phyloP scores from a whole-genome alignment of 2,329 filamentous ascomycete species.

The Trichophyton mentagrophytes region DNA sequence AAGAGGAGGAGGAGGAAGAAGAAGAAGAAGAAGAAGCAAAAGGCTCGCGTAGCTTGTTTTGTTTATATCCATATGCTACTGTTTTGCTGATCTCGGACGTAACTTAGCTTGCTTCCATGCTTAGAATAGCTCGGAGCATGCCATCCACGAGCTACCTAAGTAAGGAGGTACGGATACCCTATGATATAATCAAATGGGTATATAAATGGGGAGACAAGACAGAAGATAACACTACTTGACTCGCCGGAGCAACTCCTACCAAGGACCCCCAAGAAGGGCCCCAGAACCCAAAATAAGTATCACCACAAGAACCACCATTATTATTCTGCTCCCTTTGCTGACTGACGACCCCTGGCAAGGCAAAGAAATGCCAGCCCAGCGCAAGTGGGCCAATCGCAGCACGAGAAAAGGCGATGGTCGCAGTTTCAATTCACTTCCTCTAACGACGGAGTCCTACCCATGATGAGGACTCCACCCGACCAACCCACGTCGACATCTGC shows the following conservation, averaged over 20 bases:
- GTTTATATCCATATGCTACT: slow-evolving; percentile 1
- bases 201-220: too few species aligned
- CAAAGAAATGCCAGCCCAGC: not conserved
- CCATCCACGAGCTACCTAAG: too few species aligned
- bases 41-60: not conserved
- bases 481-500: not conserved
- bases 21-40: not conserved
- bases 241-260: too few species aligned
- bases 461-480: not conserved
- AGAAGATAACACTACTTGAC: too few species aligned
- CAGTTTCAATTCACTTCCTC: slow-evolving; percentile 1
- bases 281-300: too few species aligned
- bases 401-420: not conserved
- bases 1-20: too few species aligned
- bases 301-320: too few species aligned
- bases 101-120: not conserved
- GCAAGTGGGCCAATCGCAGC: not conserved
- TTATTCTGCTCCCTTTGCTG: too few species aligned
- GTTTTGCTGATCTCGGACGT: slow-evolving; percentile 3
- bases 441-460: not conserved
- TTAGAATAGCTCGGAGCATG: too few species aligned
- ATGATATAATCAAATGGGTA: too few species aligned
- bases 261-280: too few species aligned
- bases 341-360: not conserved
- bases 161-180: too few species aligned